These are phyloP conservation scores for Elsinoe necatrix DNA, from an alignment of 2,329 filamentous ascomycete genomes.

Conservation along the genomic window DNA sequence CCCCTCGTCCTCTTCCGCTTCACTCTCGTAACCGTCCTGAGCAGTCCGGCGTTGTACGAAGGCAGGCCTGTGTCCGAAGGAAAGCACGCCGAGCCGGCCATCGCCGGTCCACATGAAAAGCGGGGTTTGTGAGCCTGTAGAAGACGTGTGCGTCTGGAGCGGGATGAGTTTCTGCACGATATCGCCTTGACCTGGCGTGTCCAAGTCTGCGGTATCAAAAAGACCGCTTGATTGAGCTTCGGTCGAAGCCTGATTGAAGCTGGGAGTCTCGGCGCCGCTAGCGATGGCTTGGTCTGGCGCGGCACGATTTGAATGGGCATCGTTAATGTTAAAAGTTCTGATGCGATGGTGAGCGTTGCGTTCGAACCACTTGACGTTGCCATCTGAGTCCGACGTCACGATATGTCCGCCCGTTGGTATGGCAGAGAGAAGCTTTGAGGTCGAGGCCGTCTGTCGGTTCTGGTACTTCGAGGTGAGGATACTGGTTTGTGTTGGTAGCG, in stretches of 20 bases:
- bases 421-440: conserved; percentile 73
- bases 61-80: conserved; percentile 34
- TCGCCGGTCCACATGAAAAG: conserved; percentile 84
- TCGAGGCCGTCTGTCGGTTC: conserved; percentile 76
- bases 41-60: neutral
- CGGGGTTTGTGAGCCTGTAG: conserved; percentile 47
- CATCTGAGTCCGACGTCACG: conserved; percentile 75
- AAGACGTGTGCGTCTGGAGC: conserved; percentile 23
- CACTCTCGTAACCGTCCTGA: neutral
- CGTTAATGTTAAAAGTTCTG: conserved; percentile 51
- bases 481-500: conserved; percentile 25
- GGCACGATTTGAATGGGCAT: conserved; percentile 17
- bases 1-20: conserved; percentile 30
- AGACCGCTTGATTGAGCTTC: conserved; percentile 21
- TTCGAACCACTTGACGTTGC: conserved; percentile 84
- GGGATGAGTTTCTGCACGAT: conserved; percentile 74
- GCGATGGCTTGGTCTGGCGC: neutral
- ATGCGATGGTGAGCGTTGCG: conserved; percentile 59
- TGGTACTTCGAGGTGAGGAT: conserved; percentile 39
- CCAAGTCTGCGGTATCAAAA: conserved; percentile 22
- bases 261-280: neutral
- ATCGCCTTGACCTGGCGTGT: conserved; percentile 45
- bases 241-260: conserved; percentile 17
- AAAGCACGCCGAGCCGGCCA: conserved; percentile 60
- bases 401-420: conserved; percentile 73